Evolutionary conservation across 1,284 basidiomycete species (phyloP).

Genomic region (Apiotrichum sp.): DNA sequence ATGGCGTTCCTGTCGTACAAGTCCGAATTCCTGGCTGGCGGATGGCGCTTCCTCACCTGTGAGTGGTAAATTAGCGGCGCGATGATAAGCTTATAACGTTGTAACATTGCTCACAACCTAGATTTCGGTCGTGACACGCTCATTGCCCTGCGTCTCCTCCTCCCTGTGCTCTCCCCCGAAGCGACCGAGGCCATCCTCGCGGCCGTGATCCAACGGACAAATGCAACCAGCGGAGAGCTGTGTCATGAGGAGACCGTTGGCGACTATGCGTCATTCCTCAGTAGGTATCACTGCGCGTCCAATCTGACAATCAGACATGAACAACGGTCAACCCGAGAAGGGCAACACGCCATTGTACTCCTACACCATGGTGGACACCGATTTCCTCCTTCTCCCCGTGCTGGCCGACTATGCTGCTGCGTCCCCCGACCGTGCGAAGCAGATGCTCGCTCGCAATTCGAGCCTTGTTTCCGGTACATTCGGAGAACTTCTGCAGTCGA

Average conservation of each 20-base stretch:
- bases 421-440: conserved; percentile 22
- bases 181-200: conserved; percentile 49
- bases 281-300: no score
- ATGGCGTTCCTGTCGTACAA: conserved; percentile 42
- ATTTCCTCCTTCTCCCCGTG: conserved; percentile 49
- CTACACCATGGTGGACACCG: conserved; percentile 50
- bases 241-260: conserved; percentile 51
- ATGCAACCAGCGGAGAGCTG: conserved; percentile 44
- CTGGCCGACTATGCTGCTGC: conserved; percentile 46
- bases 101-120: conserved; percentile 8
- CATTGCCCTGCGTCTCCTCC: conserved; percentile 47
- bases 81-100: no score
- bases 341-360: conserved; percentile 49
- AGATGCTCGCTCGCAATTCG: conserved; percentile 39
- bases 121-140: conserved; percentile 51
- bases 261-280: conserved; percentile 31
- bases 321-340: conserved; percentile 43
- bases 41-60: conserved; percentile 51
- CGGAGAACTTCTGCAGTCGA: conserved; percentile 34
- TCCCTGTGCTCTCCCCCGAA: conserved; percentile 47
- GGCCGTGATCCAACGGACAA: conserved; percentile 49
- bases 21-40: conserved; percentile 49
- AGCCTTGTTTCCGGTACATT: conserved; percentile 48
- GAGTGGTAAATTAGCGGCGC: no score
- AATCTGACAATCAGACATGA: conserved; percentile 34